phyloP scores from a whole-genome alignment of 805 yeast species.

The Ogataea salicorniae region DNA sequence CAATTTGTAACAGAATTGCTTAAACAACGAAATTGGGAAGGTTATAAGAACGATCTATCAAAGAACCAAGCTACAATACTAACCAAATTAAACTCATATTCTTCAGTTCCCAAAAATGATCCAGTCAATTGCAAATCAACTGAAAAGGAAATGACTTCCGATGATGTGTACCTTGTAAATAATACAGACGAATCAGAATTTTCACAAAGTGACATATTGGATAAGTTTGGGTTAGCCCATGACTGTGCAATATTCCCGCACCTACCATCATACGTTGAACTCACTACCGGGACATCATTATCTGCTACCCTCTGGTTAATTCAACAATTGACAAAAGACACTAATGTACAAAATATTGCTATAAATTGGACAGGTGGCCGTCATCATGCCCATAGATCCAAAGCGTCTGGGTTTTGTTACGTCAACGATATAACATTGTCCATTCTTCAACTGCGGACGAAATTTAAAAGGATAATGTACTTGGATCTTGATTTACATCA shows the following conservation, averaged over 20 bases:
- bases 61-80: slow-evolving; percentile 4
- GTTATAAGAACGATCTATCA: slow-evolving; percentile 16
- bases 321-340: slow-evolving; percentile 3
- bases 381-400: slow-evolving; percentile 55
- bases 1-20: slow-evolving; percentile 39
- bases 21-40: slow-evolving; percentile 16
- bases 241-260: slow-evolving; percentile 64
- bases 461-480: slow-evolving; percentile 46
- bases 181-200: slow-evolving; percentile 1
- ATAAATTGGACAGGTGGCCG: slow-evolving; percentile 80
- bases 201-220: slow-evolving; percentile 17
- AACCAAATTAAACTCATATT: slow-evolving; percentile 3
- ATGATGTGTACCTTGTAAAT: slow-evolving; percentile 1
- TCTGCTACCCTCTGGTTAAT: slow-evolving; percentile 38
- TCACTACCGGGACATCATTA: slow-evolving; percentile 54
- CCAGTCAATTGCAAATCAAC: neutral
- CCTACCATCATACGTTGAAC: slow-evolving; percentile 43
- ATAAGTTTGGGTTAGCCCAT: slow-evolving; percentile 43
- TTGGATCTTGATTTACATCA: slow-evolving; percentile 74
- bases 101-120: neutral
- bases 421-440: slow-evolving; percentile 62
- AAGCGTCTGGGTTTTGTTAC: slow-evolving; percentile 70
- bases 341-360: slow-evolving; percentile 31
- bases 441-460: slow-evolving; percentile 44
- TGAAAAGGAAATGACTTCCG: neutral